Evolutionary conservation across 768 basidiomycete species (phyloP).

Genomic region (Lactifluus volemus): DNA sequence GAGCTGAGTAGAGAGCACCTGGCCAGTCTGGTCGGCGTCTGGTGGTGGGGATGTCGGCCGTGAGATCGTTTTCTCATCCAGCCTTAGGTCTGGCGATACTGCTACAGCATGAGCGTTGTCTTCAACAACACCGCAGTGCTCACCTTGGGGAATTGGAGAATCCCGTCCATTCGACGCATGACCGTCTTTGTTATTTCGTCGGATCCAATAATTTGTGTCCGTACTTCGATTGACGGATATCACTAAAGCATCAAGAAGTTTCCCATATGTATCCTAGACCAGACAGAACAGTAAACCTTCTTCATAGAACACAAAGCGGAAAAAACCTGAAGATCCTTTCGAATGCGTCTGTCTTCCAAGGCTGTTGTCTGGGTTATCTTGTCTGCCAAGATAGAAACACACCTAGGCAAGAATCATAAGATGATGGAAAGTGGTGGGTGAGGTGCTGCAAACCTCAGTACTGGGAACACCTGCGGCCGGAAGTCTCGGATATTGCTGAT

Average conservation of each 20-base stretch:
- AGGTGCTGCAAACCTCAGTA: constrained; percentile 48
- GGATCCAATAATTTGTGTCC: constrained; percentile 76
- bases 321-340: constrained; percentile 78
- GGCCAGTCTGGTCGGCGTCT: constrained; percentile 36
- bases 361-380: constrained; percentile 85
- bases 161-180: constrained; percentile 57
- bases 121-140: constrained; percentile 10
- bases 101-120: background rate
- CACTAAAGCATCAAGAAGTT: constrained; percentile 74
- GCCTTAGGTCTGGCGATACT: constrained; percentile 31
- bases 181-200: constrained; percentile 56
- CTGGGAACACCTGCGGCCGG: constrained; percentile 60
- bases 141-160: constrained; percentile 57
- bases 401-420: constrained; percentile 35
- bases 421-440: background rate
- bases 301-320: background rate
- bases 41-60: constrained; percentile 34
- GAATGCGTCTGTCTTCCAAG: constrained; percentile 79
- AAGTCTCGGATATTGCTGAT: constrained; percentile 56
- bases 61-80: constrained; percentile 53
- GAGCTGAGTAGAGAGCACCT: constrained; percentile 29
- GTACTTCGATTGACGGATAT: constrained; percentile 61
- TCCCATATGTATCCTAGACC: constrained; percentile 69
- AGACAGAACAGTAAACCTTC: background rate
- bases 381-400: constrained; percentile 68